A percentile compares a stretch with the other conserved stretches of the same genome.
These are phyloP conservation scores for Bryoglossum gracile DNA, from an alignment of 495 filamentous ascomycete species.

Conservation along the genomic window DNA sequence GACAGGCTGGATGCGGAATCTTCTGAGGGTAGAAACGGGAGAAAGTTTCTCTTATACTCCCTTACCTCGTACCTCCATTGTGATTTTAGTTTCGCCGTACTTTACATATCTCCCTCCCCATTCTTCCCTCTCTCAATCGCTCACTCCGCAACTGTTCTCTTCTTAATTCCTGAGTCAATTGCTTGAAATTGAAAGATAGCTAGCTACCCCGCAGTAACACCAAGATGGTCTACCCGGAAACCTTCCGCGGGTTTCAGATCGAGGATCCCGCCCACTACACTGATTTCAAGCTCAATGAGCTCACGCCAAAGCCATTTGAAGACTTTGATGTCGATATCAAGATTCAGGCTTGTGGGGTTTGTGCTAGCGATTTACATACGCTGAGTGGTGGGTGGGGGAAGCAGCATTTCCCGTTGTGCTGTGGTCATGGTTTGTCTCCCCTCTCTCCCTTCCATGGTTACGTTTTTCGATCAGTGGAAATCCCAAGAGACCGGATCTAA, in stretches of 20 bases:
- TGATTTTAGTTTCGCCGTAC: conserved; percentile 3
- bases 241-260: conserved; percentile 47
- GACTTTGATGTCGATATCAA: conserved; percentile 52
- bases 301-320: conserved; percentile 50
- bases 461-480: neutral
- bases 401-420: conserved; percentile 44
- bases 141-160: too few relatives aligned
- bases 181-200: conserved; percentile 4
- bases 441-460: neutral
- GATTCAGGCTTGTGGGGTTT: conserved; percentile 49
- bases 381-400: conserved; percentile 49
- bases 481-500: neutral
- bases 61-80: neutral
- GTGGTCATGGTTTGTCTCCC: conserved; percentile 40
- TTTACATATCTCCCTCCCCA: conserved; percentile 6
- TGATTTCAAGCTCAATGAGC: conserved; percentile 49
- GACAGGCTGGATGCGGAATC: too few relatives aligned
- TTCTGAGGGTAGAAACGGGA: too few relatives aligned
- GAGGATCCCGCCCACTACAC: conserved; percentile 43
- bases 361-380: conserved; percentile 51
- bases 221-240: conserved; percentile 25
- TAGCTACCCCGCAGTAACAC: neutral
- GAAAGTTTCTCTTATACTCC: neutral
- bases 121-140: conserved; percentile 5
- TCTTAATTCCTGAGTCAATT: too few relatives aligned